A percentile compares a stretch with the other conserved stretches of the same genome.
phyloP scores from a whole-genome alignment of 202 grass and related monocot genomes.

The Carex sylvatica region DNA sequence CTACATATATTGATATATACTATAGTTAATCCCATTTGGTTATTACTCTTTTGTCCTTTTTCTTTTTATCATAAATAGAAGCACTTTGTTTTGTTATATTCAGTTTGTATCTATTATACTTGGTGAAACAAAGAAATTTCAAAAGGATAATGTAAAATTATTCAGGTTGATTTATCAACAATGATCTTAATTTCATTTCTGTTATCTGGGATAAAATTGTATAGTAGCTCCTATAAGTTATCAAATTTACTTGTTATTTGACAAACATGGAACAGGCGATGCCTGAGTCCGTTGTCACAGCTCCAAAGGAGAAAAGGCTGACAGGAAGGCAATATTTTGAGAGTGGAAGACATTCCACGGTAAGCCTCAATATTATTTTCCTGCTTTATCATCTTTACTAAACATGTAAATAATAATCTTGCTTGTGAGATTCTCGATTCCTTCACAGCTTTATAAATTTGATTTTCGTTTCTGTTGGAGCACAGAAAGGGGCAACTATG shows the following conservation, averaged over 20 bases:
- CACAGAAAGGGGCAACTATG: constrained; percentile 80
- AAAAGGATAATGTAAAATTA: not conserved
- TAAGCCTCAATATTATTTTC: constrained; percentile 34
- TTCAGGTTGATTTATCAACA: constrained; percentile 44
- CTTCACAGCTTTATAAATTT: not conserved
- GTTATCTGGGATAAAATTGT: not conserved
- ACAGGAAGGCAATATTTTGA: constrained; percentile 87
- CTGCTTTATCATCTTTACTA: not conserved
- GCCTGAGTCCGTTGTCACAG: constrained; percentile 88
- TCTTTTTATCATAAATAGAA: not conserved
- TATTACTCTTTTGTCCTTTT: not conserved
- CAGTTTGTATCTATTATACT: not conserved
- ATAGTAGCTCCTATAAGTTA: not conserved
- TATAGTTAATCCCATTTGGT: not conserved
- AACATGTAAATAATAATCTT: not conserved
- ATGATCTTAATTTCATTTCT: too few species aligned
- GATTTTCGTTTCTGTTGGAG: constrained; percentile 9
- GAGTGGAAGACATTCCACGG: constrained; percentile 77
- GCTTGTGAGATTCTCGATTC: not conserved
- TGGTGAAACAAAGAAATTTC: not conserved
- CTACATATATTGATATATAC: not conserved
- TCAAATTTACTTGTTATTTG: not conserved
- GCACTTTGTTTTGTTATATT: not conserved
- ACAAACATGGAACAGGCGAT: constrained; percentile 61
- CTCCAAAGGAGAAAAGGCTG: constrained; percentile 89